These are phyloP conservation scores for Sphenostylis stenocarpa DNA, from an alignment of 306 rosid species.

Conservation along the genomic window DNA sequence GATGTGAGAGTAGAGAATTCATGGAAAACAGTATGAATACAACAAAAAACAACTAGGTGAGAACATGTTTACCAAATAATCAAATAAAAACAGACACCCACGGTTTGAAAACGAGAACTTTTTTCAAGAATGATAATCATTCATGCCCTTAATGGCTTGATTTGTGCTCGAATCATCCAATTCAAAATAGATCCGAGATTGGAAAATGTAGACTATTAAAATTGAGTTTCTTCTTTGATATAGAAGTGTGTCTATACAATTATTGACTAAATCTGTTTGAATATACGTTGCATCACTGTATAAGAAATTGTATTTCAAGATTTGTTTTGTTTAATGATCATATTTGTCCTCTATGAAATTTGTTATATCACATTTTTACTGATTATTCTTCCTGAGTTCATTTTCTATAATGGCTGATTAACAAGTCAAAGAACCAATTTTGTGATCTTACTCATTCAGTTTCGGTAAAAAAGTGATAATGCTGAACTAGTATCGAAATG, in stretches of 20 bases:
- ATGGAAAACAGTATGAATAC: background rate
- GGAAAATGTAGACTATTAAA: background rate
- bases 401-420: slow-evolving; percentile 9
- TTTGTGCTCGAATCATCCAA: background rate
- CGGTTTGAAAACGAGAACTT: no score
- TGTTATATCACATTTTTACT: slow-evolving; percentile 5
- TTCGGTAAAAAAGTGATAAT: slow-evolving; percentile 14
- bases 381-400: background rate
- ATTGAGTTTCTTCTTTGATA: background rate
- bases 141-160: background rate
- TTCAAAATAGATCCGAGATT: background rate
- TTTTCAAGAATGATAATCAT: background rate
- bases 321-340: slow-evolving; percentile 7
- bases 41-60: background rate
- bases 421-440: background rate
- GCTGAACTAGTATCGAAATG: background rate
- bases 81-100: background rate
- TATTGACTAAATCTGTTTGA: background rate
- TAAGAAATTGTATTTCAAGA: background rate
- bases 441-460: background rate
- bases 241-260: background rate
- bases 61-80: background rate
- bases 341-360: background rate
- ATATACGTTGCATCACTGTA: background rate
- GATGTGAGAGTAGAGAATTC: background rate